These are phyloP conservation scores for Wickerhamomyces subpelliculosus DNA, from an alignment of 805 yeast genomes.

Conservation along the genomic window DNA sequence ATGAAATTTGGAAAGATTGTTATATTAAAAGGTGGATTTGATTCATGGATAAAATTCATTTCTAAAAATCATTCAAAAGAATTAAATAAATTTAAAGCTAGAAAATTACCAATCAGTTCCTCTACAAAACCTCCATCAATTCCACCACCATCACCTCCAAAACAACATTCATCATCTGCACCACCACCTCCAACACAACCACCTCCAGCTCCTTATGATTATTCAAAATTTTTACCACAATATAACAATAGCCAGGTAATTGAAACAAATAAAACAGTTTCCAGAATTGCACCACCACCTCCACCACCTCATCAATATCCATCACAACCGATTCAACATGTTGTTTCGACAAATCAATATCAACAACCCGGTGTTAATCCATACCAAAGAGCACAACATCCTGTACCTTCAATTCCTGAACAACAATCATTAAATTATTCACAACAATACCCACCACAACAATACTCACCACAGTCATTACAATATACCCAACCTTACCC, in stretches of 20 bases:
- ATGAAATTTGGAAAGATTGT: slow-evolving; percentile 15
- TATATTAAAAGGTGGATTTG: slow-evolving; percentile 37
- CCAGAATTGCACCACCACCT: too few species aligned
- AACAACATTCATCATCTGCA: slow-evolving; percentile 8
- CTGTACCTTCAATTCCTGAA: too few species aligned
- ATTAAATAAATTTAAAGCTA: slow-evolving; percentile 13
- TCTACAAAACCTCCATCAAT: slow-evolving; percentile 24
- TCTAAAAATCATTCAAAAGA: slow-evolving; percentile 19
- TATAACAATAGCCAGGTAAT: too few species aligned
- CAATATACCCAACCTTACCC: not conserved
- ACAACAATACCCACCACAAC: slow-evolving; percentile 2
- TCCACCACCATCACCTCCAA: slow-evolving; percentile 18
- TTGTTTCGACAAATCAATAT: too few species aligned
- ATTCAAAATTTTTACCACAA: slow-evolving; percentile 9
- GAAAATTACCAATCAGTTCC: slow-evolving; percentile 12
- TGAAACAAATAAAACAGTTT: not conserved
- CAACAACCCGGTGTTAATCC: not conserved
- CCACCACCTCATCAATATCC: not conserved
- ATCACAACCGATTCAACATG: too few species aligned
- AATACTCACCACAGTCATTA: not conserved
- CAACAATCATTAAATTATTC: too few species aligned
- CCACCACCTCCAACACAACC: slow-evolving; percentile 8
- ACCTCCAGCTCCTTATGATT: slow-evolving; percentile 11
- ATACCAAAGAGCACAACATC: slow-evolving; percentile 1
- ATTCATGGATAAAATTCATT: slow-evolving; percentile 33